Conservation (phyloP, 139 green algal species). For the Tetraselmis striata region DNA sequence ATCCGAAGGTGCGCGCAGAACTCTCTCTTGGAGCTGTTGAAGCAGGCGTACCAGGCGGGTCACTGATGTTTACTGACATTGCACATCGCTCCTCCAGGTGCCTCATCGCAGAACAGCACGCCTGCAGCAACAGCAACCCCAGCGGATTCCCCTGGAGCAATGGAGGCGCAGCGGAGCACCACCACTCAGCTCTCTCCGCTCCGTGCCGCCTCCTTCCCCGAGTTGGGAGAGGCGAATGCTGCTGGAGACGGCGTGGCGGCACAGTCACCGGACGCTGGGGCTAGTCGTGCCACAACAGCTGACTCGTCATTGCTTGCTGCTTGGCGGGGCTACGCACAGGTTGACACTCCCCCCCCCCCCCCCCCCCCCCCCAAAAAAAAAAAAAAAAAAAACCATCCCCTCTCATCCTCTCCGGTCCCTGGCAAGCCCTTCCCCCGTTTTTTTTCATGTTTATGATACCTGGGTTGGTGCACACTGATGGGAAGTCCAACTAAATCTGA, state of each 20-base stretch:
- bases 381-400: no score
- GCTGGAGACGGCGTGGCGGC: not conserved
- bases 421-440: no score
- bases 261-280: not conserved
- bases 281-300: not conserved
- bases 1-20: not conserved
- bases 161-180: no score
- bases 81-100: not conserved
- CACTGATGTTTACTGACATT: not conserved
- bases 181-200: not conserved
- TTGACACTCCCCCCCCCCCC: no score
- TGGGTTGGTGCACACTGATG: no score
- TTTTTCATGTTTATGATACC: no score
- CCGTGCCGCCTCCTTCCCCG: not conserved
- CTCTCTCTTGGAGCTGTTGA: no score
- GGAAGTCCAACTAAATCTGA: no score
- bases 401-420: no score
- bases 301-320: not conserved
- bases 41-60: not conserved
- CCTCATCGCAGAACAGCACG: not conserved
- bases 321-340: not conserved
- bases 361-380: no score
- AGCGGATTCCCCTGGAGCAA: not conserved
- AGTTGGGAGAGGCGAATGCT: no score
- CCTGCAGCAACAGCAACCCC: not conserved